phyloP scores from a whole-genome alignment of 2,329 filamentous ascomycete species.

The Epichloe hybrida region DNA sequence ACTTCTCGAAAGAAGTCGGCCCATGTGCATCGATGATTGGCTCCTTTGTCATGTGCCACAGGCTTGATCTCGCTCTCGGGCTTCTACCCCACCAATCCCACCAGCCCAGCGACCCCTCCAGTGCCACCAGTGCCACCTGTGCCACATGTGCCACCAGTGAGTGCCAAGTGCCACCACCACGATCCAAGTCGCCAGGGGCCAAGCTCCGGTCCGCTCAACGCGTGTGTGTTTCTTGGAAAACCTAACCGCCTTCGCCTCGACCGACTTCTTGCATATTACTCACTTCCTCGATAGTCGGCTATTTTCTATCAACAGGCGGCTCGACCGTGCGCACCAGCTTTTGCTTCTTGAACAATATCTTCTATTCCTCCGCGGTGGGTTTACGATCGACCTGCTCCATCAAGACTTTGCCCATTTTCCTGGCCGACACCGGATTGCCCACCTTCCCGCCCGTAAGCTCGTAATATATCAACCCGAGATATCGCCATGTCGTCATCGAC shows the following conservation, averaged over 20 bases:
- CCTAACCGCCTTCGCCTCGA: background rate
- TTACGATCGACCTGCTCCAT: background rate
- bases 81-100: too few species aligned
- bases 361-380: background rate
- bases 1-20: too few species aligned
- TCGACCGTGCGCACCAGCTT: background rate
- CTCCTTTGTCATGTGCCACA: too few species aligned
- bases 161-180: background rate
- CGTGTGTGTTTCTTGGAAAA: background rate
- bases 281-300: background rate
- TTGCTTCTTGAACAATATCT: background rate
- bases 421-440: background rate
- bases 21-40: too few species aligned
- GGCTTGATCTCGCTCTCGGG: too few species aligned
- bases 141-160: too few species aligned
- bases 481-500: constrained; percentile 24
- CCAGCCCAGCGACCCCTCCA: too few species aligned
- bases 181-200: background rate
- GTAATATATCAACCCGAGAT: background rate
- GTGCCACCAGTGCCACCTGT: background rate
- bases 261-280: background rate
- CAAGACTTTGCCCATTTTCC: background rate
- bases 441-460: background rate
- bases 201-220: background rate
- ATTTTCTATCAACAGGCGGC: background rate